phyloP scores from a whole-genome alignment of 2,329 filamentous ascomycete species.

The Ascochyta rabiei region DNA sequence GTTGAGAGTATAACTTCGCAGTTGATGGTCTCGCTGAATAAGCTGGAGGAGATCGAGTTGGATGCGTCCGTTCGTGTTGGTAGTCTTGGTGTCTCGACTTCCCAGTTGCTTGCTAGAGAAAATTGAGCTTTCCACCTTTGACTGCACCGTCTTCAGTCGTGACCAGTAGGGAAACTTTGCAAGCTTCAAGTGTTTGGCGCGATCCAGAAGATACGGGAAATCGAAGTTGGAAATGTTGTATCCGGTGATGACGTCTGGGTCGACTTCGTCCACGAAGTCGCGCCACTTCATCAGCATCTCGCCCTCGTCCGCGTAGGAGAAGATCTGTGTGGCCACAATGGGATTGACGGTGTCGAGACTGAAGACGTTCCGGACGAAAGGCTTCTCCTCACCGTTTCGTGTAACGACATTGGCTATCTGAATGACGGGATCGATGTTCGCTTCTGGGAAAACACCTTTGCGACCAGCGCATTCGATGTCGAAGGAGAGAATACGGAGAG shows the following conservation, averaged over 20 bases:
- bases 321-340: slow-evolving; percentile 92
- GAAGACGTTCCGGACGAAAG: slow-evolving; percentile 96
- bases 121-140: slow-evolving; percentile 77
- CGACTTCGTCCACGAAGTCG: slow-evolving; percentile 85
- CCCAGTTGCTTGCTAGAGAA: slow-evolving; percentile 99
- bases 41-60: slow-evolving; percentile 95
- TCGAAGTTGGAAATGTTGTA: slow-evolving; percentile 99
- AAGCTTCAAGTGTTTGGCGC: slow-evolving; percentile 83
- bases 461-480: slow-evolving; percentile 98
- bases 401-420: slow-evolving; percentile 98
- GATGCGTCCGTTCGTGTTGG: slow-evolving; percentile 91
- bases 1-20: slow-evolving; percentile 96
- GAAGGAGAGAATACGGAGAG: slow-evolving; percentile 88
- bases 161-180: slow-evolving; percentile 85
- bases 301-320: slow-evolving; percentile 80
- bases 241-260: slow-evolving; percentile 96
- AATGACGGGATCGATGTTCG: slow-evolving; percentile 90
- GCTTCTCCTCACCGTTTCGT: slow-evolving; percentile 90
- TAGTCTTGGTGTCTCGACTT: slow-evolving; percentile 89
- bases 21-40: slow-evolving; percentile 90
- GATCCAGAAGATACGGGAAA: slow-evolving; percentile 91
- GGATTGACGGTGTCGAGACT: slow-evolving; percentile 89
- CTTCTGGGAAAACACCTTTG: slow-evolving; percentile 96
- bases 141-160: slow-evolving; percentile 72
- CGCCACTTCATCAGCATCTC: slow-evolving; percentile 94